Evolutionary conservation across 2,329 filamentous ascomycete species (phyloP), one percentile per base, ranked within the genome.

Genomic region (Stagonosporopsis chrysanthemi): DNA sequence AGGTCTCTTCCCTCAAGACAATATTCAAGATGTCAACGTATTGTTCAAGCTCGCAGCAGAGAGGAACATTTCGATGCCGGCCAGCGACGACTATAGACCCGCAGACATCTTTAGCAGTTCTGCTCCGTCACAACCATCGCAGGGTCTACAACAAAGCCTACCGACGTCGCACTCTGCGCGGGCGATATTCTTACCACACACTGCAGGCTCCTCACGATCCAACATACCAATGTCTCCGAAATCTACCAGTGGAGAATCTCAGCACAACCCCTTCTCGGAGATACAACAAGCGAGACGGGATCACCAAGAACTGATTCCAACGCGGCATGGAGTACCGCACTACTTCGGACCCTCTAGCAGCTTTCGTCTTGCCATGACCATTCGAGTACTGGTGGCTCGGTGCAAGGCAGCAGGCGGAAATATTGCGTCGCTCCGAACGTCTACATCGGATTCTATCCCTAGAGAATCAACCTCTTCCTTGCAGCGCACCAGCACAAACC

Each of bases 1-100:
- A 46, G 78, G 78, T 0, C 53, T 80, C 1, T 80, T 78, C 43
- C 77, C 78, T 3, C 60, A 77, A 15, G 67, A 77, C 33, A 76
- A 79, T 52, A 69, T 74, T 2, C 73, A 73, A 19, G 73, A 76
- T 51, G 72, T 77, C 24, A 75, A 78, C 35, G 71, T 74, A 12
- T 59, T 80, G 17, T 78, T 78, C 48, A 70, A 69, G 6, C 78
- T 80, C 47, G 79, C 77, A 3, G 69, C 72, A 41, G 68, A 72
- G n/a, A 71, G 73, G 53, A 69, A 72, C 14, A 76, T 80, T 43
- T 19, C 60, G 1, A 76, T 81, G 68, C 79, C 78, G 2, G 67
- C 63, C 4, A 60, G 29, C 26, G 66, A 70, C 46, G 69, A 71
- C 36, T 68, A 58, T 26, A 67, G 66, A 15, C 67, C 66, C 22